Conservation (phyloP, 306 rosid genomes). For the Biancaea sappan region DNA sequence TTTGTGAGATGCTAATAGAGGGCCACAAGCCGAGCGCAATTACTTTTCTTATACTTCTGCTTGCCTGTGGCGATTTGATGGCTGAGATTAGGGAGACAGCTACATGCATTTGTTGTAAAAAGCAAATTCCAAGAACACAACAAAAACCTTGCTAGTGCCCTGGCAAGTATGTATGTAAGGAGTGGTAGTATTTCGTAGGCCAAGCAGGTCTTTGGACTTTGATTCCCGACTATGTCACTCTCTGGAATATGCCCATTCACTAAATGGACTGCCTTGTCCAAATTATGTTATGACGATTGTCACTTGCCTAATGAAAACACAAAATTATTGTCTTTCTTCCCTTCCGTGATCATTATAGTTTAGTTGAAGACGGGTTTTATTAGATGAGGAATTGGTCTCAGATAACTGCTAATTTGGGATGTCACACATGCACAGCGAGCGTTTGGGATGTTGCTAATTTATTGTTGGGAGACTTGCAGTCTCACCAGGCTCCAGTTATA, state of each 20-base stretch:
- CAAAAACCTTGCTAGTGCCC: background rate
- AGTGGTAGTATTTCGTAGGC: background rate
- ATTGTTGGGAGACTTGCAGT: background rate
- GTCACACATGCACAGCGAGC: background rate
- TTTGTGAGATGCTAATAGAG: background rate
- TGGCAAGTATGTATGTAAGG: background rate
- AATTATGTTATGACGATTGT: background rate
- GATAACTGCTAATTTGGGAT: background rate
- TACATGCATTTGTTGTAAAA: background rate
- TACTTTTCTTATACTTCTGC: conserved; percentile 1
- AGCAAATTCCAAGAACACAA: background rate
- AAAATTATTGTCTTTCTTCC: background rate
- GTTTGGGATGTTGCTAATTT: background rate
- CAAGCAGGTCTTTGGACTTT: background rate
- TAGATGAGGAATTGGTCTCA: background rate
- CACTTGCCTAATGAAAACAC: background rate
- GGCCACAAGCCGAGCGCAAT: conserved; percentile 11
- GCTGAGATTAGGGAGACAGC: conserved; percentile 2
- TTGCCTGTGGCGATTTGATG: background rate
- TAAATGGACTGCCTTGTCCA: background rate
- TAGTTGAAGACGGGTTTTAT: background rate
- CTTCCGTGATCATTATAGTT: background rate
- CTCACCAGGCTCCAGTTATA: background rate
- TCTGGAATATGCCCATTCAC: background rate
- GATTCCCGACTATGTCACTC: background rate